Base-by-base conservation (phyloP, 192 early-diverging fungal genomes). In the Umbelopsis sp. region DNA sequence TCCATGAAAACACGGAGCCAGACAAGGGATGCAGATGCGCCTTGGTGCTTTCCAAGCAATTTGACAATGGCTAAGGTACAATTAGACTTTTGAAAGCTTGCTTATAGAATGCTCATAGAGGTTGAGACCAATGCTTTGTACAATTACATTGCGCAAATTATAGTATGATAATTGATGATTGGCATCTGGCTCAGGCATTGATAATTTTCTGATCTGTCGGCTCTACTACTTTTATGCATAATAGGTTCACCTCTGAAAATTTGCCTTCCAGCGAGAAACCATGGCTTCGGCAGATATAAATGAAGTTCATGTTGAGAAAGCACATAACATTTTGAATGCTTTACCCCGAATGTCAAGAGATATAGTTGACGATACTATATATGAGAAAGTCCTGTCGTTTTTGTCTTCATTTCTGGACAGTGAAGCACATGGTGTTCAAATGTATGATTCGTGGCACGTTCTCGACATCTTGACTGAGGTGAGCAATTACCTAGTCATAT, bases 381-480 rank as follows among this genome's bases (percentile, higher is more conserved):
- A 93, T 75, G 91, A 93, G 75, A 90, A 90, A 74, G 86, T 93
- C 13, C 82, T 93, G 23, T 87, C 90, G 0, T 89, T 89, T 67
- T 75, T 92, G 25, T 76, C 77, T 47, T 74, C 74, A 1, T 82
- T 82, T 53, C 74, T 82, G 12, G 68, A 74, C 0, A 71, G 78
- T 20, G 77, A 66, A 47, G 78, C 74, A 5, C 22, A 37, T 30
- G 68, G 80, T 22, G 61, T 78, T 20, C 25, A 48, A 18, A 74
- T 78, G 68, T 70, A 82, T 37, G 20, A 70, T 2, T 70, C 79
- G 20, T 86, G 84, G 84, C 70, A 64, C 11, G 75, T 83, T 18
- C 65, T 86, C 22, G 66, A 77, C 48, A 77, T 76, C 18, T 55
- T 86, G 25, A 33, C 47, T 20, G 51, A 66, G 47, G 72, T 74